A percentile compares a stretch with the other conserved stretches of the same genome.
Evolutionary conservation across 169 alveolate genomes (phyloP).

Genomic region (Blepharisma undulans): DNA sequence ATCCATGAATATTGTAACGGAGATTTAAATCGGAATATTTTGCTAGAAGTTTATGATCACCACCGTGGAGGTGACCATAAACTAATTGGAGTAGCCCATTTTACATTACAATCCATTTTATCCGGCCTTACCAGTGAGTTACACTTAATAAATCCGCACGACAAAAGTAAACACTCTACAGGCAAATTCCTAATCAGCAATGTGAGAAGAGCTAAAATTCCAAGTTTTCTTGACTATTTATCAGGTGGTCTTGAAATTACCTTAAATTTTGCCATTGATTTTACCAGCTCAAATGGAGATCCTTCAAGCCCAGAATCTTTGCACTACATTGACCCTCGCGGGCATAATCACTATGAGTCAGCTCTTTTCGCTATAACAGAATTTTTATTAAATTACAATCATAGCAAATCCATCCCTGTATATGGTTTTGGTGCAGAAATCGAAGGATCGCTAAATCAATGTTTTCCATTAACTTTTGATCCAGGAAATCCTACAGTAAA

Average conservation of each 20-base stretch:
- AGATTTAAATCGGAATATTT: not conserved
- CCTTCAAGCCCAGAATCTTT: slow-evolving; percentile 57
- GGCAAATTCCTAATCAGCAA: not conserved
- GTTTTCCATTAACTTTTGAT: slow-evolving; percentile 66
- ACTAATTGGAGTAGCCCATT: not conserved
- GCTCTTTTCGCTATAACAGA: slow-evolving; percentile 68
- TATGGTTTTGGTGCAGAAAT: slow-evolving; percentile 83
- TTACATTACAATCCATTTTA: not conserved
- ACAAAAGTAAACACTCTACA: not conserved
- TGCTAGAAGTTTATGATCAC: not conserved
- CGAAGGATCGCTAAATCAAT: slow-evolving; percentile 40
- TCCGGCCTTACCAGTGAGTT: not conserved
- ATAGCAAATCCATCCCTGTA: slow-evolving; percentile 75
- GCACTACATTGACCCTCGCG: slow-evolving; percentile 57
- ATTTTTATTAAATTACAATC: slow-evolving; percentile 76
- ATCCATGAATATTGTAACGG: not conserved
- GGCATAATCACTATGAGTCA: slow-evolving; percentile 67
- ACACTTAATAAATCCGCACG: not conserved
- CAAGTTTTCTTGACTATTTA: slow-evolving; percentile 73
- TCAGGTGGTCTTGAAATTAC: slow-evolving; percentile 74
- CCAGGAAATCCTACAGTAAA: slow-evolving; percentile 62
- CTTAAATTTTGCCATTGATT: slow-evolving; percentile 77
- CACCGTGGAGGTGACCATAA: not conserved
- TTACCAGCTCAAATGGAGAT: slow-evolving; percentile 79
- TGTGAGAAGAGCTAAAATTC: slow-evolving; percentile 43